Evolutionary conservation across 495 filamentous ascomycete genomes (phyloP).

Genomic region (Penicillium parvum): DNA sequence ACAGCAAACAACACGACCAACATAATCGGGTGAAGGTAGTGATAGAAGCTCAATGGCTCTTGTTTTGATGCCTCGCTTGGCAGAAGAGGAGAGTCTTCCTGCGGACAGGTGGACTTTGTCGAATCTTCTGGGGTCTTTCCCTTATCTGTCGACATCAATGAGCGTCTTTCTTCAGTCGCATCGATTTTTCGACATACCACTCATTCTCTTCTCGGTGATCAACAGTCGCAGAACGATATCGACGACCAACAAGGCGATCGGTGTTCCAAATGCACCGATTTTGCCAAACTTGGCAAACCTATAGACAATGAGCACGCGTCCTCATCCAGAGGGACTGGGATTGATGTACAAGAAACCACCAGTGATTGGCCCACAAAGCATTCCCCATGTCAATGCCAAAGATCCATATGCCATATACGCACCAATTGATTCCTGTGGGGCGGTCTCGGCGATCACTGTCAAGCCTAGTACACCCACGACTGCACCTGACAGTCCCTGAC

Average conservation of each 20-base stretch:
- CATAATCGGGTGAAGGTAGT: too few species aligned
- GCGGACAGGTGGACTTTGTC: too few species aligned
- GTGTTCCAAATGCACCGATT: constrained; percentile 3
- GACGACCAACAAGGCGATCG: not conserved
- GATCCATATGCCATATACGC: constrained; percentile 8
- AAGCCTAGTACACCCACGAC: constrained; percentile 10
- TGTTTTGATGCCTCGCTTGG: too few species aligned
- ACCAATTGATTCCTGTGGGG: constrained; percentile 1
- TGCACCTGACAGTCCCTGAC: constrained; percentile 6
- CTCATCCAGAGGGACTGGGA: not conserved
- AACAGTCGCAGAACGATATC: constrained; percentile 6
- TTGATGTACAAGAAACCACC: constrained; percentile 5
- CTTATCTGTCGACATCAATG: too few species aligned
- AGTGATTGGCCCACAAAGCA: constrained; percentile 3
- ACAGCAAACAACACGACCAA: too few species aligned
- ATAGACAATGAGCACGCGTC: not conserved
- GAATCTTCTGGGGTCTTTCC: too few species aligned
- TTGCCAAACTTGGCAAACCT: constrained; percentile 7
- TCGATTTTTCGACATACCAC: too few species aligned
- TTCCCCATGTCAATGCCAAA: constrained; percentile 8
- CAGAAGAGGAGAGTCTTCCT: too few species aligned
- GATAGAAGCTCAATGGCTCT: too few species aligned
- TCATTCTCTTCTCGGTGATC: constrained; percentile 2
- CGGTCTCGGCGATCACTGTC: constrained; percentile 6
- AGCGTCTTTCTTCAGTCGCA: too few species aligned